These are phyloP conservation scores for Begonia loranthoides DNA, from an alignment of 306 rosid genomes.

Conservation along the genomic window DNA sequence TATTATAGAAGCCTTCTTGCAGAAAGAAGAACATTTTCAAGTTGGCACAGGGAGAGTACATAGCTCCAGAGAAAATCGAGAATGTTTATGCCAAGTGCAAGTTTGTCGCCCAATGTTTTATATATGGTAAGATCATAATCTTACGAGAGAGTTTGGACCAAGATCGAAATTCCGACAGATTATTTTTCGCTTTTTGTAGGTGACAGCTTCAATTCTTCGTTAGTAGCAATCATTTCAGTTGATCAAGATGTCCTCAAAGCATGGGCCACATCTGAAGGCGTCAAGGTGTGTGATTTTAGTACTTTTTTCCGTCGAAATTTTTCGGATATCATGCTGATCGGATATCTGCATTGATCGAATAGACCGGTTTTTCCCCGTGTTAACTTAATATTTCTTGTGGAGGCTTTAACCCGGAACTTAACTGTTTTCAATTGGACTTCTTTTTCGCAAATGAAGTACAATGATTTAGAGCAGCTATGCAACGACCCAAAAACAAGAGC, in stretches of 20 bases:
- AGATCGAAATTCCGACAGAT: constrained; percentile 7
- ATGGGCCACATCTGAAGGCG: constrained; percentile 81
- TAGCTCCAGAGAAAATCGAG: constrained; percentile 98
- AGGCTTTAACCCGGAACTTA: too few species aligned
- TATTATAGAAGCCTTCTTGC: constrained; percentile 12
- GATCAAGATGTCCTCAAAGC: constrained; percentile 62
- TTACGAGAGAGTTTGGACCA: too few species aligned
- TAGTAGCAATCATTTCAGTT: constrained; percentile 75
- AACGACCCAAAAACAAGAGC: constrained; percentile 71
- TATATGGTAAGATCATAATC: constrained; percentile 54
- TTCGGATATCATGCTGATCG: too few species aligned
- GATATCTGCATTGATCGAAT: too few species aligned
- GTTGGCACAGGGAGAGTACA: constrained; percentile 99
- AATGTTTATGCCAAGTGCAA: constrained; percentile 86
- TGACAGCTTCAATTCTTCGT: constrained; percentile 79
- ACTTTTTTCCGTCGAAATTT: background rate
- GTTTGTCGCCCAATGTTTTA: constrained; percentile 75
- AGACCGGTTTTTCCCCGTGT: too few species aligned
- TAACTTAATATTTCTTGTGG: too few species aligned
- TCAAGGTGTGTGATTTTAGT: constrained; percentile 30
- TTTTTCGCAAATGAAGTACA: constrained; percentile 32
- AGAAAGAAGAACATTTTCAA: constrained; percentile 99
- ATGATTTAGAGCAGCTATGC: constrained; percentile 57
- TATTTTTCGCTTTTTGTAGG: constrained; percentile 32
- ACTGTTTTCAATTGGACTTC: constrained; percentile 7